These are phyloP conservation scores for Blastosporella zonata DNA, from an alignment of 1,284 basidiomycete genomes.

Conservation along the genomic window DNA sequence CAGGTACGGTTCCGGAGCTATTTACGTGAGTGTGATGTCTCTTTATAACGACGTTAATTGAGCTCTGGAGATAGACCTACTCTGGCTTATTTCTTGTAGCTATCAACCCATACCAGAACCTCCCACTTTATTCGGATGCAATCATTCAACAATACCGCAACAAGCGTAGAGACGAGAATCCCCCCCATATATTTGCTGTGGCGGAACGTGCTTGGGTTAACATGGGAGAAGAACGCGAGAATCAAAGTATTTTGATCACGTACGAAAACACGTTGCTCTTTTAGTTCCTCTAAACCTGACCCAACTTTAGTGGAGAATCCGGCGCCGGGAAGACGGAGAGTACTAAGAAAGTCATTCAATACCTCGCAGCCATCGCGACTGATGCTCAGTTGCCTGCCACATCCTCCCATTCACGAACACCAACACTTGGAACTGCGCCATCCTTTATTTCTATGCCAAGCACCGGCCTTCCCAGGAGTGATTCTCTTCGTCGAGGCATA, in stretches of 20 bases:
- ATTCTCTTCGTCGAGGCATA: slow-evolving; percentile 47
- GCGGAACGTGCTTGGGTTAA: slow-evolving; percentile 98
- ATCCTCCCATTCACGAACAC: slow-evolving; percentile 59
- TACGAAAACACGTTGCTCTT: slow-evolving; percentile 37
- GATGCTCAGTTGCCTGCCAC: slow-evolving; percentile 63
- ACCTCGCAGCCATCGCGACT: slow-evolving; percentile 95
- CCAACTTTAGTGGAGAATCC: slow-evolving; percentile 80
- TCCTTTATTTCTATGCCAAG: slow-evolving; percentile 51
- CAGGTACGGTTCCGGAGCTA: slow-evolving; percentile 89
- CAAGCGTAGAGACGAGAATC: slow-evolving; percentile 90
- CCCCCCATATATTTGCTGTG: slow-evolving; percentile 96
- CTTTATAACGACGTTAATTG: slow-evolving; percentile 4
- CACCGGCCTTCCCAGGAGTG: slow-evolving; percentile 56
- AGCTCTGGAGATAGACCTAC: slow-evolving; percentile 64
- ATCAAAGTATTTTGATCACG: slow-evolving; percentile 98
- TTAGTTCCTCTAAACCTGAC: slow-evolving; percentile 12
- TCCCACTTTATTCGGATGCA: slow-evolving; percentile 93
- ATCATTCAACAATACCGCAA: slow-evolving; percentile 92
- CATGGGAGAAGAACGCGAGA: slow-evolving; percentile 97
- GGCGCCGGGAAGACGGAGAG: slow-evolving; percentile 99
- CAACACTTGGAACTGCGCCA: slow-evolving; percentile 41
- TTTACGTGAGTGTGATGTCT: slow-evolving; percentile 73
- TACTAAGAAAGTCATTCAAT: slow-evolving; percentile 99
- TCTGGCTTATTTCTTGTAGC: slow-evolving; percentile 97
- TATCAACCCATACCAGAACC: slow-evolving; percentile 93